Evolutionary conservation across 352 stramenopile genomes (phyloP).

Genomic region (Phytophthora sojae): DNA sequence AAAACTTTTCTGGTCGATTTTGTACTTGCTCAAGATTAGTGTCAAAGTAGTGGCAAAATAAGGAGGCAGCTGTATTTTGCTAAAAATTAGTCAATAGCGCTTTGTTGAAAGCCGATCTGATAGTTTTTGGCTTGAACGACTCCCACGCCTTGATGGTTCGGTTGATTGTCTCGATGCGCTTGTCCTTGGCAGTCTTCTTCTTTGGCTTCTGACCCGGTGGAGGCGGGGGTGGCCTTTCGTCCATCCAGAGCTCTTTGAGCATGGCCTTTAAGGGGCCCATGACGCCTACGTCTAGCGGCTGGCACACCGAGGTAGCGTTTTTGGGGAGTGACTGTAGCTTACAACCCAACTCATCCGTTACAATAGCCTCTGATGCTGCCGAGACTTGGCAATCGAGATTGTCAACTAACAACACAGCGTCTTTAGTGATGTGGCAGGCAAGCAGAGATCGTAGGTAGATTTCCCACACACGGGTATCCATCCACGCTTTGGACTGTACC

Average conservation of each 20-base stretch:
- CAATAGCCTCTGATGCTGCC: conserved; percentile 2
- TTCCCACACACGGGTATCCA: neutral
- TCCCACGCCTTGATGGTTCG: conserved; percentile 14
- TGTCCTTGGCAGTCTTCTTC: conserved; percentile 10
- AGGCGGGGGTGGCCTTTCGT: neutral
- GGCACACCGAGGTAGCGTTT: conserved; percentile 7
- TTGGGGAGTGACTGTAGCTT: conserved; percentile 13
- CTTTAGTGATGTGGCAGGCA: neutral
- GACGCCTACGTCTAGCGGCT: conserved; percentile 8
- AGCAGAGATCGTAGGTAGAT: conserved; percentile 16
- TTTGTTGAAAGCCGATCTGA: conserved; percentile 24
- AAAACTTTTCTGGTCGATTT: neutral
- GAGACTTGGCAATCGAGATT: conserved; percentile 9
- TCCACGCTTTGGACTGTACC: neutral
- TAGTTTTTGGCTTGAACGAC: conserved; percentile 3
- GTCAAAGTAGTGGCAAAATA: conserved; percentile 1
- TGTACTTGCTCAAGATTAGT: neutral
- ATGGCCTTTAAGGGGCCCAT: conserved; percentile 14
- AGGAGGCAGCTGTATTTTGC: conserved; percentile 24
- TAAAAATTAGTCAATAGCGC: conserved; percentile 17
- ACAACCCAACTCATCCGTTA: neutral
- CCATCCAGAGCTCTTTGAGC: conserved; percentile 9
- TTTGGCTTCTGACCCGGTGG: neutral
- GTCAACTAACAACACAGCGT: conserved; percentile 3
- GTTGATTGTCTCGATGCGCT: conserved; percentile 18